phyloP scores from a whole-genome alignment of 1,284 basidiomycete species.

The Fomitopsis pinicola region DNA sequence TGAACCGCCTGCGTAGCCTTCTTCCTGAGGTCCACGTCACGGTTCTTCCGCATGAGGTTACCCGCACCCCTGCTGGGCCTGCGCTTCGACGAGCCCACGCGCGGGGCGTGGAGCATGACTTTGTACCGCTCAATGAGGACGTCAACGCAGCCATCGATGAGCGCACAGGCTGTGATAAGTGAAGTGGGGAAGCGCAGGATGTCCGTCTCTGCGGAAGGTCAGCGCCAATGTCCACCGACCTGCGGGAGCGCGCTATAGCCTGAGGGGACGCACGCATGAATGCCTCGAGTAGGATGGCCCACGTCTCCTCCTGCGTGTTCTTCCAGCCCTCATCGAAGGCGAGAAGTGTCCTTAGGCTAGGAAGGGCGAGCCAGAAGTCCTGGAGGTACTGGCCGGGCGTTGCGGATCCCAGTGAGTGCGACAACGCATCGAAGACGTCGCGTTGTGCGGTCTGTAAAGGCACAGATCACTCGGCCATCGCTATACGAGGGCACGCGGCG shows the following conservation, averaged over 20 bases:
- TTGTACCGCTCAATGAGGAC: slow-evolving; percentile 35
- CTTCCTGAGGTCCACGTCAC: slow-evolving; percentile 19
- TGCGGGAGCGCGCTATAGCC: too few relatives aligned
- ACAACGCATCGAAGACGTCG: slow-evolving; percentile 46
- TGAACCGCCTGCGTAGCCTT: slow-evolving; percentile 30
- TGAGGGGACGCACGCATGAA: slow-evolving; percentile 35
- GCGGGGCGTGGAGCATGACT: slow-evolving; percentile 18
- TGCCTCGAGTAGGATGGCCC: slow-evolving; percentile 43
- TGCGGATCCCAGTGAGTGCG: slow-evolving; percentile 43
- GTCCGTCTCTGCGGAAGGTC: slow-evolving; percentile 39
- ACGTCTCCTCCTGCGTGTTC: slow-evolving; percentile 39
- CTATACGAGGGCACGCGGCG: neutral
- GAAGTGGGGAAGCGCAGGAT: slow-evolving; percentile 47
- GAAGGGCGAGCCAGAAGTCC: slow-evolving; percentile 52
- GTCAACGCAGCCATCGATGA: slow-evolving; percentile 39
- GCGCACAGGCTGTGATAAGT: slow-evolving; percentile 43
- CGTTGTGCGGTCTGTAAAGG: slow-evolving; percentile 46
- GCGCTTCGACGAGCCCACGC: neutral
- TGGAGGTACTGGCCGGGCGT: slow-evolving; percentile 56
- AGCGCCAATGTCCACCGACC: neutral
- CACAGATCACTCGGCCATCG: neutral
- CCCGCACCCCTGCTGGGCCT: slow-evolving; percentile 8
- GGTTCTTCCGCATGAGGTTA: slow-evolving; percentile 9
- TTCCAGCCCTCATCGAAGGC: slow-evolving; percentile 39
- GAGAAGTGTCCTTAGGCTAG: slow-evolving; percentile 42